Percentiles rank a stretch among this genome's conserved stretches.
These are phyloP conservation scores for Cyclospora cayetanensis DNA, from an alignment of 169 alveolate genomes.

Conservation along the genomic window DNA sequence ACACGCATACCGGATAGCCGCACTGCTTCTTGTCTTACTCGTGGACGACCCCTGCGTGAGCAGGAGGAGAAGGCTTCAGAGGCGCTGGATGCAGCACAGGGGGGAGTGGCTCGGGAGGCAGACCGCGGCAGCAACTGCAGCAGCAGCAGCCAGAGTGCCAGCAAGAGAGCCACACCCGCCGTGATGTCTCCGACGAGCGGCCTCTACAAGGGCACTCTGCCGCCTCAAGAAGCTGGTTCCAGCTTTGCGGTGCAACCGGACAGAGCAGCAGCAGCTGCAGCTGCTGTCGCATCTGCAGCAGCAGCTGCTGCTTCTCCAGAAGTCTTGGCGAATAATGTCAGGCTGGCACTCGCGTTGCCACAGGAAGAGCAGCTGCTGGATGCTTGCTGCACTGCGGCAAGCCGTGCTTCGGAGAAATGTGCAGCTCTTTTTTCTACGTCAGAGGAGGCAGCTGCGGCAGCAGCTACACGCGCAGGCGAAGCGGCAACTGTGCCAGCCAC, in stretches of 20 bases:
- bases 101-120: no score
- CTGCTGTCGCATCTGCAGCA: neutral
- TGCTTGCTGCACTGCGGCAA: neutral
- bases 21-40: no score
- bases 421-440: neutral
- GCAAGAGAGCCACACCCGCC: no score
- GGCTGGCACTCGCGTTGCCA: neutral
- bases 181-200: no score
- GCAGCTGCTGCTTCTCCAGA: neutral
- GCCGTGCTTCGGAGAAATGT: neutral
- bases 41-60: no score
- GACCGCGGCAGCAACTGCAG: neutral
- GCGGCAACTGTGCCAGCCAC: neutral
- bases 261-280: neutral
- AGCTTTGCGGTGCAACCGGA: no score
- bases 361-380: no score
- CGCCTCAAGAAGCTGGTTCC: no score
- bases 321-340: neutral
- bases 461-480: neutral
- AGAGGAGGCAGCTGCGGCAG: neutral
- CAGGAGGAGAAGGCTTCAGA: no score
- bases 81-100: no score
- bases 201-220: no score
- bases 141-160: constrained; percentile 7
- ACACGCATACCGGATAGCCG: no score